Evolutionary conservation across 2,329 filamentous ascomycete species (phyloP), one percentile per base, ranked within the genome.

Genomic region (Exophiala spinifera): DNA sequence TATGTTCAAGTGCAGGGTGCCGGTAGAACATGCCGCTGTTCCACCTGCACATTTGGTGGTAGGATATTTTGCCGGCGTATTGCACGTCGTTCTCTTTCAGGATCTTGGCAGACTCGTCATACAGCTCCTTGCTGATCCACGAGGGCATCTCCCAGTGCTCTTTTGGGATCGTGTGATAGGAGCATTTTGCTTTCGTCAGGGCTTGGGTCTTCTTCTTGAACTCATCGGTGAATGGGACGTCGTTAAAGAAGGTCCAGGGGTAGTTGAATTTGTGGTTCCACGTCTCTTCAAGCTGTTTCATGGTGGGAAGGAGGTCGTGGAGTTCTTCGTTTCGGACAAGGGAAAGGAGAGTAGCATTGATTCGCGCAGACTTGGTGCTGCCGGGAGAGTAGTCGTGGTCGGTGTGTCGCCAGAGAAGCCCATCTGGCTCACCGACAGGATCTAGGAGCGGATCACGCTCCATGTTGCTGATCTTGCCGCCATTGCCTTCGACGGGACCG

Each of bases 181-280:
- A 81, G 66, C 88, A 89, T 70, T 95, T 85, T 44, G 92, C 94
- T 63, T 95, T 96, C 15, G 92, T 97, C 47, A 82, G 85, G 23
- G 85, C 89, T 59, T 81, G 78, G 0, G 91, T 97, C 71, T 81
- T 83, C 65, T 76, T 77, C 75, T 95, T 97, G 77, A 99, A 99
- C 65, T 97, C 91, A 14, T 94, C 88, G 2, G 87, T 86, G 68
- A 99, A 99, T 14, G 89, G 89, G 49, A 89, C 86, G 67, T 99
- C 92, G 74, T 99, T 99, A 80, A 99, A 95, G 72, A 99, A 99
- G 7, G 91, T 96, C 90, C 94, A 99, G 0, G 94, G 94, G 69
- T 99, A 99, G 77, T 99, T 99, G 82, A 97, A 99, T 69, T 99
- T 99, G 78, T 84, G 79, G 68, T 99, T 99, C 91, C 91, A 99